phyloP scores from a whole-genome alignment of 2,329 filamentous ascomycete genomes.

The Beauveria caledonica region DNA sequence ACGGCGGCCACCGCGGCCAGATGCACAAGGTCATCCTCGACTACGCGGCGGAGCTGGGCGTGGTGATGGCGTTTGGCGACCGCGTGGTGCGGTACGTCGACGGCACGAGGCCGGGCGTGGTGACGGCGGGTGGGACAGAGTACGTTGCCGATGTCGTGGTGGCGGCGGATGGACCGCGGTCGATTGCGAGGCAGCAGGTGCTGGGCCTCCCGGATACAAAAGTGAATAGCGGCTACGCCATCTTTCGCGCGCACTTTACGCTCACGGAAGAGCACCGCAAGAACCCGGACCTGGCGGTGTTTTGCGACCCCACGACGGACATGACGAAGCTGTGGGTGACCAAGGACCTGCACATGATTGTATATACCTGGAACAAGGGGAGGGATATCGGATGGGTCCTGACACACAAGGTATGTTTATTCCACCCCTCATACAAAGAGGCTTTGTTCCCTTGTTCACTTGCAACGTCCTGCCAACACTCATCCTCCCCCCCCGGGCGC shows the following conservation, averaged over 20 bases:
- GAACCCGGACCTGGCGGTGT: background rate
- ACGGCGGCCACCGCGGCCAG: background rate
- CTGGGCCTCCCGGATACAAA: background rate
- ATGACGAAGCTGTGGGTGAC: background rate
- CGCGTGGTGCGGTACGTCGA: background rate
- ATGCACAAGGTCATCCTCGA: background rate
- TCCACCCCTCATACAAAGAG: no score
- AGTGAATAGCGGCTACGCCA: background rate
- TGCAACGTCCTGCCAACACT: background rate
- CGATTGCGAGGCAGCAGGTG: background rate
- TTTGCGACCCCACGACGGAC: background rate
- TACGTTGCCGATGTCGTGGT: background rate
- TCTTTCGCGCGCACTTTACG: background rate
- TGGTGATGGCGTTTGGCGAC: background rate
- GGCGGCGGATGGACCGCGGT: background rate
- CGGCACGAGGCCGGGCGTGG: background rate
- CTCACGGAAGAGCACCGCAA: background rate
- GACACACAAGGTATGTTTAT: background rate
- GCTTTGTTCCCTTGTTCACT: no score
- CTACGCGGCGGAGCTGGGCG: background rate
- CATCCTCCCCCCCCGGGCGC: background rate
- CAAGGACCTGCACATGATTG: background rate
- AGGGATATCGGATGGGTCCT: background rate
- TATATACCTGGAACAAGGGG: background rate
- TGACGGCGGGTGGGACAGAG: background rate